Conservation (phyloP, 306 rosid species). For the Castanea sativa region DNA sequence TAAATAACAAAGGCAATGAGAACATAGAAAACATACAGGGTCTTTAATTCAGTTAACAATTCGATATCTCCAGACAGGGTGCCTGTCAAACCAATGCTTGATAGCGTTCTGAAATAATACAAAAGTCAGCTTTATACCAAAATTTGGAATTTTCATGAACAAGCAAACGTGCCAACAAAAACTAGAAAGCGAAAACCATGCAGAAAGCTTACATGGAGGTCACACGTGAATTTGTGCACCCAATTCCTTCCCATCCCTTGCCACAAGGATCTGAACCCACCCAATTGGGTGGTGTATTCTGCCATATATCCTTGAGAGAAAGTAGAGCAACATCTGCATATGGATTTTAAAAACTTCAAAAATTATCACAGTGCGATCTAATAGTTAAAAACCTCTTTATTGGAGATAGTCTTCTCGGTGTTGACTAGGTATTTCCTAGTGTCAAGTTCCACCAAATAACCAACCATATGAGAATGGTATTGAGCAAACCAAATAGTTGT, state of each 20-base stretch:
- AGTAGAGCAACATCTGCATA: constrained; percentile 31
- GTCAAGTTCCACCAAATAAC: too few species aligned
- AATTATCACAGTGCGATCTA: too few species aligned
- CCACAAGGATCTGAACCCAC: constrained; percentile 40
- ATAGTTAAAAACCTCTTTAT: too few species aligned
- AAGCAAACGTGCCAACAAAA: not conserved
- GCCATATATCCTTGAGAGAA: constrained; percentile 30
- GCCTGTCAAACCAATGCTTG: constrained; percentile 49
- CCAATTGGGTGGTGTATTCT: constrained; percentile 43
- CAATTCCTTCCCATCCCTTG: constrained; percentile 43
- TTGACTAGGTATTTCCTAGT: too few species aligned
- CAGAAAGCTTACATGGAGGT: constrained; percentile 40
- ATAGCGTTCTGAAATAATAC: constrained; percentile 43
- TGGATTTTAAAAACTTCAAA: too few species aligned
- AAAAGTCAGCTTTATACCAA: constrained; percentile 1
- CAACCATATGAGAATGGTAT: too few species aligned
- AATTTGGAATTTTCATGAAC: constrained; percentile 3
- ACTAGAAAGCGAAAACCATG: not conserved
- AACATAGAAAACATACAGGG: constrained; percentile 41
- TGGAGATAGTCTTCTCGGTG: too few species aligned
- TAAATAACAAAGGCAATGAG: not conserved
- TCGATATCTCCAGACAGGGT: constrained; percentile 46
- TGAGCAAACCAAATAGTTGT: too few species aligned
- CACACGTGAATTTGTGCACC: constrained; percentile 35
- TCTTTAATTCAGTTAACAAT: constrained; percentile 40